Base-by-base conservation (phyloP, 306 rosid genomes). In the Medicago truncatula region DNA sequence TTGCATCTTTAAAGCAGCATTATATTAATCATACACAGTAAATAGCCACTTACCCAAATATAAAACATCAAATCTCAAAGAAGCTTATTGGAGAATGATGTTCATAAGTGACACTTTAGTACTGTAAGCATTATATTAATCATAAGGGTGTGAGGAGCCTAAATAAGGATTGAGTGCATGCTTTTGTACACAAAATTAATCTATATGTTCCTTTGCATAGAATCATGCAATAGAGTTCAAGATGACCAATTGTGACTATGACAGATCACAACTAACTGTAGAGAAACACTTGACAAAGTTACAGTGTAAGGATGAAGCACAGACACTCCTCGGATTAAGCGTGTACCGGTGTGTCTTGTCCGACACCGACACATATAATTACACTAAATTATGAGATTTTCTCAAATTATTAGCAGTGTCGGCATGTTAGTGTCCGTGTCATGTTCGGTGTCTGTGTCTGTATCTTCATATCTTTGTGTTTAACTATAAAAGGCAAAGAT, bases 251-350 rank as follows among this genome's bases (percentile, higher is more conserved):
- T 61, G 17, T 61, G 2, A 61, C 21, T 31, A 34, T 61, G 67
- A 31, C 67, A 61, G 44, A 3, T 60, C 20, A 61, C 67, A 31
- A 7, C 11, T 34, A 31, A 61, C 67, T 61, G 67, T 61, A 15
- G 67, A 20, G 44, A 10, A 58, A 13, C 67, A 61, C 44, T 61
- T 61, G 41, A 15, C 67, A 61, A 61, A 61, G 44, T 31, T 61
- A 43, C 15, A 31, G 67, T 31, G 67, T 61, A 61, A 12, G 23
- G 23, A 21, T 21, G 23, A 21, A 21, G 1, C 23, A 21, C 23
- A 2, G 23, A 21, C 23, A 21, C 23, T 21, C 23, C 23, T 21
- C 23, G 23, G 2, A 21, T 21, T 21, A 21, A 2, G 2, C 23
- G 23, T 21, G 2, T 21, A 1, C 2, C 23, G 23, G 23, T 21